A percentile compares a stretch with the other conserved stretches of the same genome.
phyloP scores from a whole-genome alignment of 2,329 filamentous ascomycete genomes.

The Teratosphaeria nubilosa region DNA sequence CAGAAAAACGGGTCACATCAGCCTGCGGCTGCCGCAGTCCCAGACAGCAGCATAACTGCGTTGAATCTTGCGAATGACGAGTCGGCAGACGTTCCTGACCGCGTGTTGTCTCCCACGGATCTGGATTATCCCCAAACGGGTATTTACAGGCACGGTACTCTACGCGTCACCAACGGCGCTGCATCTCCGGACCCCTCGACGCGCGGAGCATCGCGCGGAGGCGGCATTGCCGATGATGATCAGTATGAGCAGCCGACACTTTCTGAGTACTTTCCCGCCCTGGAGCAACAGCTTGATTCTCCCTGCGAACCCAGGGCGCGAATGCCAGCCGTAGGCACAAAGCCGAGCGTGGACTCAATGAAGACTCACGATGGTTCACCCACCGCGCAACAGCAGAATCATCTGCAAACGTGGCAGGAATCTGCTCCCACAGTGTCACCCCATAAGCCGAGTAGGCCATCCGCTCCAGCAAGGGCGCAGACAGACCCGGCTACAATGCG shows the following conservation, averaged over 20 bases:
- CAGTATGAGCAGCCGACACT: neutral
- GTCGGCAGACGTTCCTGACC: constrained; percentile 1
- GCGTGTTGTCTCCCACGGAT: constrained; percentile 32
- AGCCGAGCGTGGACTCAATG: neutral
- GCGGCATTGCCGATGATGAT: neutral
- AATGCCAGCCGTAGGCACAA: neutral
- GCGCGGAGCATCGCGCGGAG: neutral
- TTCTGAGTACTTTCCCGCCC: neutral
- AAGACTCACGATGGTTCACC: neutral
- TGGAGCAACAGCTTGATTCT: neutral
- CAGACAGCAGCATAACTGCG: constrained; percentile 9
- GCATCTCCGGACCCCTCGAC: constrained; percentile 32
- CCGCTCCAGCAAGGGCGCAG: neutral
- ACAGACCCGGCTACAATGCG: neutral
- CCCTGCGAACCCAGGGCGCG: neutral
- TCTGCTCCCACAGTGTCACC: neutral
- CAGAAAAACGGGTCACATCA: neutral
- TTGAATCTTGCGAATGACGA: constrained; percentile 13
- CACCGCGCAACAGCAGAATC: neutral
- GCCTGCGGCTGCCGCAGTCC: neutral
- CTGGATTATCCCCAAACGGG: constrained; percentile 34
- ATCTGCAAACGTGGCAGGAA: neutral
- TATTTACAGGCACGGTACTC: constrained; percentile 31
- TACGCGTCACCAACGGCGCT: constrained; percentile 38
- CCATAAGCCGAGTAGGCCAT: neutral